Base-by-base conservation (phyloP, 75 land plant species). In the Adiantum capillusveneris region DNA sequence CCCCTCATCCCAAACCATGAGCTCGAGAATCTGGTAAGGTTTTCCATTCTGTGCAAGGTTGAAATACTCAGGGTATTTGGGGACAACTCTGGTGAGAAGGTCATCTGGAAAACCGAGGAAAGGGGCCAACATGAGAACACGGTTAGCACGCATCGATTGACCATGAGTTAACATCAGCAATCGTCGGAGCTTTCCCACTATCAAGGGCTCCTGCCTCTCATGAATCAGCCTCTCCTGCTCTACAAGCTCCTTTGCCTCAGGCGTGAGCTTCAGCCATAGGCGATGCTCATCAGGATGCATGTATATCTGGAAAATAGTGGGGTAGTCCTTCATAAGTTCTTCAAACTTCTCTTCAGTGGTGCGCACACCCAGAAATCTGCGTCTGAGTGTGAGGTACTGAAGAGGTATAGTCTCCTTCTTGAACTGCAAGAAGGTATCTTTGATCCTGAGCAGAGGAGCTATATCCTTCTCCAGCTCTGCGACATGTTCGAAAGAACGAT, bases 31-130 rank as follows among this genome's bases (percentile, higher is more conserved):
- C 26, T 54, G 30, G 41, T 26, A 39, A 17, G 65, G 62, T 14
- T 7, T 14, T 41, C 30, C 59, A 27, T 53, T 49, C 9, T 62
- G 44, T 31, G 53, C 36, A 26, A 80, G 57, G 30, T 48, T 57
- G 56, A 88, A 88, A 36, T 81, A 85, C 31, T 84, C 85, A 0
- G 88, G 88, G 65, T 67, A 84, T 1, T 82, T 75, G 11, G 83
- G 82, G 6, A 84, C 64, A 9, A 88, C 1, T 11, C 28, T 44
- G 19, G 59, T 50, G 19, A 51, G 56, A 31, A 70, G 79, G 31
- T 82, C 74, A 13, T 66, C n/a, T 2, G 93, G 88, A 29, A 88
- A 68, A 36, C 88, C 88, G 44, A 88, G 41, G 28, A 82, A 85
- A 76, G 78, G 74, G 31, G 55, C 61, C 29, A 79, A 44, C 20